These are phyloP conservation scores for Arabidopsis hybrid DNA, from an alignment of 441 rosid genomes.

Conservation along the genomic window DNA sequence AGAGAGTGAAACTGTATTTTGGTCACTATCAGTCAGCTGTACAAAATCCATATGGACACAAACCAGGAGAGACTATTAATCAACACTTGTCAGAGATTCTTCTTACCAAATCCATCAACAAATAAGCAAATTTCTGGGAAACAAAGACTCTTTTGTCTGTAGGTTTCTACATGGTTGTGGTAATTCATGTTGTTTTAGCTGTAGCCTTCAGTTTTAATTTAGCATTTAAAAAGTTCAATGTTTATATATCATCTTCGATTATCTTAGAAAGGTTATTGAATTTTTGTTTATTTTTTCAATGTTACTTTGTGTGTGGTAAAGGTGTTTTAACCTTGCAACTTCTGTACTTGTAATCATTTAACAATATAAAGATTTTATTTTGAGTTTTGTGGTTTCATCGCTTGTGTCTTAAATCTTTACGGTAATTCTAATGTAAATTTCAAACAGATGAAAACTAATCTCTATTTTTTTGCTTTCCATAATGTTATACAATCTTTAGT, in stretches of 20 bases:
- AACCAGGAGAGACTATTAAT: constrained; percentile 34
- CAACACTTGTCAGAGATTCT: constrained; percentile 34
- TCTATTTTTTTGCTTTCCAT: too few species aligned
- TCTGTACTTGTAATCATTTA: neutral
- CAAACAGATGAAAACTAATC: neutral
- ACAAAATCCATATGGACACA: constrained; percentile 39
- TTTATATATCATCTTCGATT: constrained; percentile 29
- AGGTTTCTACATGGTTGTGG: constrained; percentile 32
- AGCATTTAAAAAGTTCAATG: constrained; percentile 28
- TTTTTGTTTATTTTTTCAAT: neutral
- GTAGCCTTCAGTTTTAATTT: constrained; percentile 28
- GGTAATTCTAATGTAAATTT: neutral
- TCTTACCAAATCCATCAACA: constrained; percentile 23
- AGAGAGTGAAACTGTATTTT: constrained; percentile 59
- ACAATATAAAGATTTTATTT: neutral
- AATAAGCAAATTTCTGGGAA: constrained; percentile 39
- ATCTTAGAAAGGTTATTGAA: constrained; percentile 11
- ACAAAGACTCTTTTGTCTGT: constrained; percentile 30
- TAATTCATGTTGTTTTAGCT: constrained; percentile 36
- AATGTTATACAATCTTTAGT: too few species aligned
- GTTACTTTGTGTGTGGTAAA: neutral
- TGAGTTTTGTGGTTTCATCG: neutral
- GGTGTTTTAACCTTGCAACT: neutral
- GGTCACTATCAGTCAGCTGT: constrained; percentile 36
- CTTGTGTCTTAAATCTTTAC: too few species aligned